These are phyloP conservation scores for Fusarium nygamai DNA, from an alignment of 2,329 filamentous ascomycete species.

Conservation along the genomic window DNA sequence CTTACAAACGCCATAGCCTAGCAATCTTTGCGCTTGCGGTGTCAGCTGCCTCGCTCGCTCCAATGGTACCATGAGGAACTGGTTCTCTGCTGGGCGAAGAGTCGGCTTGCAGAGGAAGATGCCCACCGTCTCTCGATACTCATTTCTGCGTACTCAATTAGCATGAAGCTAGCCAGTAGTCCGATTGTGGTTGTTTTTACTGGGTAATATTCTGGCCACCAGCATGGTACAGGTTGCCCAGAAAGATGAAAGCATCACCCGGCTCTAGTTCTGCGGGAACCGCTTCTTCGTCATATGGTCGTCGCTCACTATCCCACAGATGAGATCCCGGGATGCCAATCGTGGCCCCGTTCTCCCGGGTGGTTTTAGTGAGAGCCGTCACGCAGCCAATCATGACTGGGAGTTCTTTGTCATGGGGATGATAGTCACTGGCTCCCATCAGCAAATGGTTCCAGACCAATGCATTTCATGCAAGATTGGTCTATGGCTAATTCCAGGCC, in stretches of 20 bases:
- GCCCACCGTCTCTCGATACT: constrained; percentile 19
- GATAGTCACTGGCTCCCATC: neutral
- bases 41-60: constrained; percentile 13
- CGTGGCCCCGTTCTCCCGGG: constrained; percentile 53
- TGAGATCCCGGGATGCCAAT: constrained; percentile 54
- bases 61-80: constrained; percentile 23
- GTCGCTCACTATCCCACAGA: constrained; percentile 51
- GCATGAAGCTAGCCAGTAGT: too few species aligned
- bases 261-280: constrained; percentile 52
- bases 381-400: constrained; percentile 29
- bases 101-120: constrained; percentile 26
- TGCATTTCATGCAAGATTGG: neutral
- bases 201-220: constrained; percentile 51
- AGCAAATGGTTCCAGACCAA: neutral
- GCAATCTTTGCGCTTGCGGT: constrained; percentile 16
- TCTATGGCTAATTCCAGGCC: neutral
- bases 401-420: constrained; percentile 2
- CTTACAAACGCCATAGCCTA: constrained; percentile 16
- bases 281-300: constrained; percentile 51
- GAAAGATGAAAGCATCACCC: constrained; percentile 52
- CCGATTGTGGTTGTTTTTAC: neutral
- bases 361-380: constrained; percentile 51
- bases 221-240: constrained; percentile 53
- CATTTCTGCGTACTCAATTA: neutral
- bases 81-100: constrained; percentile 20